A percentile compares a stretch with the other conserved stretches of the same genome.
These are phyloP conservation scores for Phytophthora constricta DNA, from an alignment of 352 stramenopile genomes.

Conservation along the genomic window DNA sequence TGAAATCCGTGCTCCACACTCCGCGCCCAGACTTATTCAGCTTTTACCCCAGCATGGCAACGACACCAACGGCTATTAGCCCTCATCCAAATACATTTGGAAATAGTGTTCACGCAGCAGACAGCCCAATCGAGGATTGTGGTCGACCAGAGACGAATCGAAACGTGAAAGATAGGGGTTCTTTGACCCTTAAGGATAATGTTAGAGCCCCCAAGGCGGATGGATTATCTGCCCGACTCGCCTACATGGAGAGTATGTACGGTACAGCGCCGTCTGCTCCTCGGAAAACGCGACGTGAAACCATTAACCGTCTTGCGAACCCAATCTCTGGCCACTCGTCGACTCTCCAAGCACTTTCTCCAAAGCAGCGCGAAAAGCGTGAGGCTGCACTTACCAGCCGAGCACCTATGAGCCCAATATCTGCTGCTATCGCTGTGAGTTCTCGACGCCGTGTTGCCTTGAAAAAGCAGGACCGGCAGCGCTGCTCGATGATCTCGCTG, in stretches of 20 bases:
- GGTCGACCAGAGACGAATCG: background rate
- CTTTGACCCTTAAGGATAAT: background rate
- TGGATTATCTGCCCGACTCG: constrained; percentile 36
- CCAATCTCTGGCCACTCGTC: constrained; percentile 73
- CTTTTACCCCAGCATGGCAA: constrained; percentile 36
- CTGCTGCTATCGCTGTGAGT: constrained; percentile 22
- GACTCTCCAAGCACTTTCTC: constrained; percentile 67
- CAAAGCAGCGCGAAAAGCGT: constrained; percentile 58
- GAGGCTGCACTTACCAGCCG: constrained; percentile 35
- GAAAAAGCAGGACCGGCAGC: constrained; percentile 12
- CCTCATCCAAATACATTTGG: background rate
- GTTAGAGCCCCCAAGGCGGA: constrained; percentile 5
- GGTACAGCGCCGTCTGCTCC: constrained; percentile 52
- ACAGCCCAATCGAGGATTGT: background rate
- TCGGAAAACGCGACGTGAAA: constrained; percentile 62
- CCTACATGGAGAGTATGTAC: constrained; percentile 71
- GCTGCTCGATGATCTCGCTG: background rate
- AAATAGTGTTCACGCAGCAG: background rate
- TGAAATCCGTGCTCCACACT: constrained; percentile 67
- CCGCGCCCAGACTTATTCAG: constrained; percentile 61
- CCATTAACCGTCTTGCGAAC: constrained; percentile 68
- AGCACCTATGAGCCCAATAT: constrained; percentile 21
- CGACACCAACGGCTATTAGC: constrained; percentile 5
- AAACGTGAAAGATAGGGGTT: constrained; percentile 11
- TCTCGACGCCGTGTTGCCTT: constrained; percentile 7